Base-by-base conservation (phyloP, 1,139 yeast genomes). In the Magnusiomyces magnusii region DNA sequence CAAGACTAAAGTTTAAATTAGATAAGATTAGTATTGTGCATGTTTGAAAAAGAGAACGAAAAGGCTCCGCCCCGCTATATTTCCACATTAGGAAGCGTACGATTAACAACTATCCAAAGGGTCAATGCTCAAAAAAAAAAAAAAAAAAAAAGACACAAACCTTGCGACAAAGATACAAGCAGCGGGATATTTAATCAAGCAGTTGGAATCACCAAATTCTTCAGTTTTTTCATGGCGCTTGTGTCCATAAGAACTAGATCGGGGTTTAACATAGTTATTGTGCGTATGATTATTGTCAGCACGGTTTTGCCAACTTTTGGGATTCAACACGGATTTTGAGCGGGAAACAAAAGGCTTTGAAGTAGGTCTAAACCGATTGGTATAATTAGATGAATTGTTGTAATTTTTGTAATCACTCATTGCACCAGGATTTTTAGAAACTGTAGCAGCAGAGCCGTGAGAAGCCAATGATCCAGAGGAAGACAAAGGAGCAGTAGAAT, bases 101-200 rank as follows among this genome's bases (percentile, higher is more conserved):
- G 25, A n/a, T n/a, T 24, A 47, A 13, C 31, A 23, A 47, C 17
- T 15, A 25, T 23, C 7, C 36, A 31, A 7, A 47, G 50, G 2
- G 19, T 13, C 13, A 36, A 39, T 27, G n/a, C 19, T 31, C 24
- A 52, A 24, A 47, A 47, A 25, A 9, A 28, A 13, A 28, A 21
- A 24, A 31, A 31, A 31, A 31, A n/a, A 7, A 5, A 23, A 59
- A 64, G 10, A 56, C 55, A 62, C 60, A n/a, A 53, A 60, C 62
- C 75, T 78, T 34, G 96, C 97, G 57, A 90, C 97, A 75, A 90
- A 90, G 0, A 89, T 87, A 71, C 96, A 90, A 2, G 96, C 84
- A 0, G 95, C 86, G 19, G 96, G 96, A 49, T 54, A 47, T 17
- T 47, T 44, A 36, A 47, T 54, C 41, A 44, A 17, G 39, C 19